Conservation (phyloP, 2,329 filamentous ascomycete species). For the Byssochlamys sp. region DNA sequence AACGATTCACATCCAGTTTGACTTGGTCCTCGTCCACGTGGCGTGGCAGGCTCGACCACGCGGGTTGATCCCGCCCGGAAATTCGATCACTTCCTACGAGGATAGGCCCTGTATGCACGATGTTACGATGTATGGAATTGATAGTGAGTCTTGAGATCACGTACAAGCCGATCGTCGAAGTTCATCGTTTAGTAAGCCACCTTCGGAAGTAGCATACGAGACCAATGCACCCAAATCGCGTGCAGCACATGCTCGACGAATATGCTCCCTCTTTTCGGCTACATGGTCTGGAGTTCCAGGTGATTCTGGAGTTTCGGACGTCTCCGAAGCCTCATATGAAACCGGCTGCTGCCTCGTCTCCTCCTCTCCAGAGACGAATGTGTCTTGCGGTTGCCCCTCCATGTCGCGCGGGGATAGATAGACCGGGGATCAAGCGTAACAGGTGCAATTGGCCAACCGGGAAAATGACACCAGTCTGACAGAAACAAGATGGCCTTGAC, state of each 20-base stretch:
- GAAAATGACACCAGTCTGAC: not conserved
- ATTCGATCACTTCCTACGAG: slow-evolving; percentile 33
- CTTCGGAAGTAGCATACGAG: slow-evolving; percentile 50
- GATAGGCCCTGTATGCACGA: slow-evolving; percentile 36
- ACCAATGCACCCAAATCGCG: slow-evolving; percentile 50
- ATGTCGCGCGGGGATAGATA: not conserved
- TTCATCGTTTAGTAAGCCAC: slow-evolving; percentile 58
- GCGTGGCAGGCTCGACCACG: slow-evolving; percentile 56
- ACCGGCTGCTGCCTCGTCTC: not conserved
- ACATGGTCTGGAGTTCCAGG: slow-evolving; percentile 1
- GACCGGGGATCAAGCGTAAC: not conserved
- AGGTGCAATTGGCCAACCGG: not conserved
- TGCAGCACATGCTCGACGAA: slow-evolving; percentile 52
- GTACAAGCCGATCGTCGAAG: slow-evolving; percentile 69
- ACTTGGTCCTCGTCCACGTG: slow-evolving; percentile 89
- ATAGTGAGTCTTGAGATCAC: slow-evolving; percentile 28
- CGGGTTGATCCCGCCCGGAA: slow-evolving; percentile 8
- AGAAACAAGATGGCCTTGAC: not conserved
- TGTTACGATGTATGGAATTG: slow-evolving; percentile 8
- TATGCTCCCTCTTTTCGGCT: slow-evolving; percentile 37
- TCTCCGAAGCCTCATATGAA: not conserved
- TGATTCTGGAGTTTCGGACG: not conserved
- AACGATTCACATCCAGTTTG: slow-evolving; percentile 79
- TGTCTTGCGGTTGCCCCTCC: not conserved
- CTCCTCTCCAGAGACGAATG: not conserved